Conservation (phyloP, 768 basidiomycete genomes). For the Trametes coccinea region DNA sequence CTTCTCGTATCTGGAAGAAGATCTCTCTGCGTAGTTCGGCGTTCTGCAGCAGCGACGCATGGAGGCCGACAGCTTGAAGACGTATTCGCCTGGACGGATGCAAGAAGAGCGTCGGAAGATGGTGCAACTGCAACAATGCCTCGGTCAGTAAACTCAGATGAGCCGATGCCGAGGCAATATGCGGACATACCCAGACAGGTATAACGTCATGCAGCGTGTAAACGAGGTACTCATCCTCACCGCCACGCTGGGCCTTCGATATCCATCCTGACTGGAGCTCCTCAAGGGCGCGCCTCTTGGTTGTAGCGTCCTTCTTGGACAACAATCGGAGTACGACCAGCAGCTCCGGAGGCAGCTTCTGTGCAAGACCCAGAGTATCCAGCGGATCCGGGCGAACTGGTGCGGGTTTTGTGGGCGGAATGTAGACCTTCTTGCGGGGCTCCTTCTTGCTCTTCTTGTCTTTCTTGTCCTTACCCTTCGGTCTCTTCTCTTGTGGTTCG, state of each 20-base stretch:
- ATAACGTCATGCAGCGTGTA: conserved; percentile 58
- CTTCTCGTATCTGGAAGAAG: conserved; percentile 45
- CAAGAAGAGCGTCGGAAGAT: conserved; percentile 77
- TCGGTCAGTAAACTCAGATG: background rate
- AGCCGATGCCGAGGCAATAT: too few relatives aligned
- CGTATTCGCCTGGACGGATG: conserved; percentile 81
- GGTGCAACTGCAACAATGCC: conserved; percentile 64
- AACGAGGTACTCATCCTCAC: conserved; percentile 41
- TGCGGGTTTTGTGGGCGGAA: conserved; percentile 79
- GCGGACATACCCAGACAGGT: conserved; percentile 84
- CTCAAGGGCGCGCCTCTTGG: conserved; percentile 82
- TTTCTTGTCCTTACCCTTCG: conserved; percentile 55
- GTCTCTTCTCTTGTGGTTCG: conserved; percentile 36
- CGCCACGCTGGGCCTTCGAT: conserved; percentile 47
- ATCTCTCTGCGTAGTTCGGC: conserved; percentile 49
- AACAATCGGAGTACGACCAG: conserved; percentile 79
- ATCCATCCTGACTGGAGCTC: conserved; percentile 75
- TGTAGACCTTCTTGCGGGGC: conserved; percentile 82
- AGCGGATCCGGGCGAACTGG: conserved; percentile 81
- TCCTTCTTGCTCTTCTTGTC: conserved; percentile 58
- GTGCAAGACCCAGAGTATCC: conserved; percentile 78
- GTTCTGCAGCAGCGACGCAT: conserved; percentile 64
- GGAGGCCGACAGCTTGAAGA: conserved; percentile 56
- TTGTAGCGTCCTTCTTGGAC: conserved; percentile 87
- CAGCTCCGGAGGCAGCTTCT: conserved; percentile 75